Evolutionary conservation across 1,139 yeast genomes (phyloP).

Genomic region (Geotrichum phurueaensis): DNA sequence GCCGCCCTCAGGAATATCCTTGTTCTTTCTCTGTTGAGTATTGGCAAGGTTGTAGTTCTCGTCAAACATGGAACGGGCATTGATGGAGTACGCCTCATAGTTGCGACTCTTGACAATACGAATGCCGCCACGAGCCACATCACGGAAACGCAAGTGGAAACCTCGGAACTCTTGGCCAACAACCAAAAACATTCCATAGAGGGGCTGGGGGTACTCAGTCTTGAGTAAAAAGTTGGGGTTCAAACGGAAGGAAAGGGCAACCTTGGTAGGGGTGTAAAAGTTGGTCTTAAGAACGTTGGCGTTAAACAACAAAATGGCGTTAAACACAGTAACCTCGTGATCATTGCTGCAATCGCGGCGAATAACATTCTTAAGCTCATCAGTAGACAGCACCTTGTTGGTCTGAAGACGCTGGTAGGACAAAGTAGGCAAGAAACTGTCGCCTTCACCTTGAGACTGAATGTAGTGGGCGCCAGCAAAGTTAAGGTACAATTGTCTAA

Average conservation of each 20-base stretch:
- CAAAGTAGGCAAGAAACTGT: constrained; percentile 63
- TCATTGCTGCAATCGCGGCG: constrained; percentile 65
- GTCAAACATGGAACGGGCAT: constrained; percentile 84
- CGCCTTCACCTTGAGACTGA: constrained; percentile 47
- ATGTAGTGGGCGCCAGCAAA: constrained; percentile 90
- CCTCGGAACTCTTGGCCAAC: constrained; percentile 97
- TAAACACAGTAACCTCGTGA: constrained; percentile 74
- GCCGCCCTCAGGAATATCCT: constrained; percentile 99
- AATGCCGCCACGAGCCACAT: constrained; percentile 97
- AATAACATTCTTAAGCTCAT: constrained; percentile 67
- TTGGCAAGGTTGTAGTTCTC: constrained; percentile 94
- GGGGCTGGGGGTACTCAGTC: constrained; percentile 84
- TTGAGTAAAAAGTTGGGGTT: constrained; percentile 79
- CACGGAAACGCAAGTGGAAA: constrained; percentile 94
- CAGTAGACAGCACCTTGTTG: constrained; percentile 67
- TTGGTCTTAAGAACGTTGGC: constrained; percentile 86
- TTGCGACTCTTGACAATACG: constrained; percentile 89
- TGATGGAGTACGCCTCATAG: constrained; percentile 76
- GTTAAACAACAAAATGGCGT: constrained; percentile 79
- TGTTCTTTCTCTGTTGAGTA: constrained; percentile 94
- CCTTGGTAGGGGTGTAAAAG: constrained; percentile 89
- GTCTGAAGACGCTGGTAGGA: constrained; percentile 85
- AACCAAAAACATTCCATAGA: constrained; percentile 90
- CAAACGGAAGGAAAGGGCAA: constrained; percentile 88
- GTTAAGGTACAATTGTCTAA: constrained; percentile 80